Evolutionary conservation across 441 rosid genomes (phyloP), one percentile per base, ranked within the genome.

Genomic region (Raphanus hybrid): DNA sequence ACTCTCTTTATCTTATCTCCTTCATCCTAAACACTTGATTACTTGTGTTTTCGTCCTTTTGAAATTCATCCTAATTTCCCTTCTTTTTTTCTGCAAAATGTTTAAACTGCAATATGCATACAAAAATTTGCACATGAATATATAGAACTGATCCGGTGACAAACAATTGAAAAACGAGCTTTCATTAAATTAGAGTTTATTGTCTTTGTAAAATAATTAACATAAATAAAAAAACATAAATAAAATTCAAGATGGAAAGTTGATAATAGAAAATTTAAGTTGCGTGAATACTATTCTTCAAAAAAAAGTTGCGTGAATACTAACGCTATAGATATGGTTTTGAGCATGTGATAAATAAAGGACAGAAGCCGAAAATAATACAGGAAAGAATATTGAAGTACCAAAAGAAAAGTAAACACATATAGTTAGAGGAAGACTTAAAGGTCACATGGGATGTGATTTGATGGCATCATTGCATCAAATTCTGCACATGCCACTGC

Each of bases 391-490:
- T 59, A 72, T 23, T 0, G 52, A 78, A 78, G 81, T 78, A 78
- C 60, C 5, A 61, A 37, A 67, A 61, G 81, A 73, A 78, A 78
- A 78, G 74, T 67, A 78, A 61, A 73, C 81, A 73, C 1, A 67
- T 72, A 78, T 67, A 67, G 81, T 72, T 77, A 67, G 35, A 64
- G 69, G 64, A 67, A 60, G 76, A 65, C 41, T 29, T 70, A 71
- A 67, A 50, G 69, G 43, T 73, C 81, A 78, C 81, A 78, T 78
- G 81, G 77, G 74, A 52, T 37, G 45, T 76, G 70, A 78, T 78
- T 78, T 78, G 77, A 37, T 78, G 57, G 77, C 26, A 72, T 67
- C 77, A 66, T 78, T 71, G 69, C 63, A 67, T 72, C 77, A 50
- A 77, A 57, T 76, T 60, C 82, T 71, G 72, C 80, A 73, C 82